A percentile compares a stretch with the other conserved stretches of the same genome.
phyloP scores from a whole-genome alignment of 2,329 filamentous ascomycete genomes.

The Sclerotinia sclerotiorum region DNA sequence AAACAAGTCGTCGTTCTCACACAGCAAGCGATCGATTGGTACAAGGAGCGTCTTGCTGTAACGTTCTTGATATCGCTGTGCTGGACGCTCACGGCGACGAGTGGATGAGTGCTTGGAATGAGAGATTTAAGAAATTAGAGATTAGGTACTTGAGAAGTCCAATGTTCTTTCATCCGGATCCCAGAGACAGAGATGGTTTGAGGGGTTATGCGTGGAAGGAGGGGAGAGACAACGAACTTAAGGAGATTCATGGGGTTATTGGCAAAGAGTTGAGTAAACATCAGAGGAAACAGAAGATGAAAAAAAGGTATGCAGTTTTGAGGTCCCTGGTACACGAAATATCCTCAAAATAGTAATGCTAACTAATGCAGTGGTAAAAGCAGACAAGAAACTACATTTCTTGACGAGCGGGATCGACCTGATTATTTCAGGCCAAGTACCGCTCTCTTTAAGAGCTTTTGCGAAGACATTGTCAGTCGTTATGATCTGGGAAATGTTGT shows the following conservation, averaged over 20 bases:
- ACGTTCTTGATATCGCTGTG: constrained; percentile 52
- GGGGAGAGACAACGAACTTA: constrained; percentile 58
- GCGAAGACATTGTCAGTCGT: constrained; percentile 54
- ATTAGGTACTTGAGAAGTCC: constrained; percentile 74
- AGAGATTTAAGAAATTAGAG: constrained; percentile 64
- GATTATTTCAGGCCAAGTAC: constrained; percentile 68
- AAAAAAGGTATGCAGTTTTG: constrained; percentile 45
- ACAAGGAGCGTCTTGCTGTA: constrained; percentile 27
- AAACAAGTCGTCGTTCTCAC: constrained; percentile 40
- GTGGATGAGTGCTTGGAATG: constrained; percentile 73
- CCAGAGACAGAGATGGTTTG: constrained; percentile 70
- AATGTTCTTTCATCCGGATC: constrained; percentile 82
- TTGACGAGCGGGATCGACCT: constrained; percentile 66
- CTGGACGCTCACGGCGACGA: constrained; percentile 62
- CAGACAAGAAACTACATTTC: constrained; percentile 32
- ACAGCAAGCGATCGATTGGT: constrained; percentile 40
- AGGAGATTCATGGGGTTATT: constrained; percentile 71
- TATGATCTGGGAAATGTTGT: constrained; percentile 61
- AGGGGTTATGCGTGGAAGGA: constrained; percentile 66
- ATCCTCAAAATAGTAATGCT: not conserved
- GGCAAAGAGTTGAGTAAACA: constrained; percentile 82
- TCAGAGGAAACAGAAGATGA: constrained; percentile 62
- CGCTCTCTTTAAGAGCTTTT: constrained; percentile 62
- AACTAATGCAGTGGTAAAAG: constrained; percentile 41
- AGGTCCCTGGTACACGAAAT: not conserved